Conservation (phyloP, 2,329 filamentous ascomycete species). For the Plectosphaerella plurivora region DNA sequence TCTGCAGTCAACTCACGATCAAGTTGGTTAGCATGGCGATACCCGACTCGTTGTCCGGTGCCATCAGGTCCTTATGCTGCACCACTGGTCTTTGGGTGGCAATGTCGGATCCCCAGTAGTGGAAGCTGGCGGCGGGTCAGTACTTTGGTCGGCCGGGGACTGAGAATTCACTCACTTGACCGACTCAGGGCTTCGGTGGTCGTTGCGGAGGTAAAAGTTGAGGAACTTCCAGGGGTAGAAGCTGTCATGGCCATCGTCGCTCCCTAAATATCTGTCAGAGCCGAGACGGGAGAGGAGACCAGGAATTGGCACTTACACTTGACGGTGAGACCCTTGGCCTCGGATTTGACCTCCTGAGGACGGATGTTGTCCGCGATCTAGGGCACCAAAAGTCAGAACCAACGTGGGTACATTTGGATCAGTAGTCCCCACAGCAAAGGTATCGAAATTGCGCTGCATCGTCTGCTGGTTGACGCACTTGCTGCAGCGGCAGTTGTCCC, state of each 20-base stretch:
- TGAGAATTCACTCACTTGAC: constrained; percentile 20
- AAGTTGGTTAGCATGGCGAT: constrained; percentile 59
- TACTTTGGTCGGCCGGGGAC: neutral
- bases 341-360: constrained; percentile 20
- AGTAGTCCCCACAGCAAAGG: constrained; percentile 26
- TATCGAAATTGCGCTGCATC: constrained; percentile 35
- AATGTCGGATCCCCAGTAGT: constrained; percentile 27
- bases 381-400: no score
- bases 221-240: constrained; percentile 63
- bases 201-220: constrained; percentile 33
- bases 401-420: no score
- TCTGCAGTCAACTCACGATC: constrained; percentile 45
- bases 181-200: constrained; percentile 25
- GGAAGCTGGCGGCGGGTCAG: constrained; percentile 7
- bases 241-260: constrained; percentile 63
- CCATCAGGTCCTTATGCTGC: constrained; percentile 57
- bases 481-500: constrained; percentile 38
- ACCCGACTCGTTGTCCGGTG: constrained; percentile 37
- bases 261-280: constrained; percentile 44
- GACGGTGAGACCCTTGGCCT: constrained; percentile 24
- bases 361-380: constrained; percentile 27
- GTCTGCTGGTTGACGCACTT: constrained; percentile 37
- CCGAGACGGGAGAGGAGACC: no score
- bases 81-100: constrained; percentile 51
- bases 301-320: constrained; percentile 20